phyloP scores from a whole-genome alignment of 768 basidiomycete species.

The Sarcomyxa edulis region DNA sequence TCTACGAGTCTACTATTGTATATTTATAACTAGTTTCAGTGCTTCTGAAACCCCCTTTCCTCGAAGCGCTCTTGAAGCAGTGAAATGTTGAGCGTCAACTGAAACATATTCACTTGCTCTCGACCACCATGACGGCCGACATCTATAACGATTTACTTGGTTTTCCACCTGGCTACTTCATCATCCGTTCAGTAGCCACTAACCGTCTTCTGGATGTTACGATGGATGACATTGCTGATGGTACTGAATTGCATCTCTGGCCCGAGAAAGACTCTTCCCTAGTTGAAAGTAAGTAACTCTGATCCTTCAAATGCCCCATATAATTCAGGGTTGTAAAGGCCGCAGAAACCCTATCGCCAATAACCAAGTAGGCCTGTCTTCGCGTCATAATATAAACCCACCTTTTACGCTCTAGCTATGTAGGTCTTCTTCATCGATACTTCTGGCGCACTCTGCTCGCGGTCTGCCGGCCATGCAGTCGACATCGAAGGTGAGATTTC shows the following conservation, averaged over 20 bases:
- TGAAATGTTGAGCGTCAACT: no score
- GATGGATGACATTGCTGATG: constrained; percentile 47
- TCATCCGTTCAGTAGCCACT: constrained; percentile 50
- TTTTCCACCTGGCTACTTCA: constrained; percentile 57
- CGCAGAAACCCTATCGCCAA: constrained; percentile 64
- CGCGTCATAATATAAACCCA: neutral
- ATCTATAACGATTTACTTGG: constrained; percentile 33
- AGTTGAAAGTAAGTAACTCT: constrained; percentile 58
- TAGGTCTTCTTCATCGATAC: constrained; percentile 85
- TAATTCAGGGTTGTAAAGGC: constrained; percentile 29
- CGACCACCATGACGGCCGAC: constrained; percentile 17
- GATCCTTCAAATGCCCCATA: neutral
- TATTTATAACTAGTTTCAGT: no score
- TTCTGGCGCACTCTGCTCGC: constrained; percentile 71
- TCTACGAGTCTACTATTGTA: no score
- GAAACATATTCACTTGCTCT: no score
- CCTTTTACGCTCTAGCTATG: neutral
- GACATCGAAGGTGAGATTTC: constrained; percentile 61
- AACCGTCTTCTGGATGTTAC: constrained; percentile 55
- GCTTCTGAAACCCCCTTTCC: no score
- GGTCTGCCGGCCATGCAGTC: constrained; percentile 75
- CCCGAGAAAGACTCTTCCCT: constrained; percentile 70
- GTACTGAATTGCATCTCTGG: constrained; percentile 60
- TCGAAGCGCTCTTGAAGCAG: no score
- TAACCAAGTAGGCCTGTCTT: constrained; percentile 53